Evolutionary conservation across 2,329 filamentous ascomycete species (phyloP), one percentile per base, ranked within the genome.

Genomic region (Cucurbitaria berberidis): DNA sequence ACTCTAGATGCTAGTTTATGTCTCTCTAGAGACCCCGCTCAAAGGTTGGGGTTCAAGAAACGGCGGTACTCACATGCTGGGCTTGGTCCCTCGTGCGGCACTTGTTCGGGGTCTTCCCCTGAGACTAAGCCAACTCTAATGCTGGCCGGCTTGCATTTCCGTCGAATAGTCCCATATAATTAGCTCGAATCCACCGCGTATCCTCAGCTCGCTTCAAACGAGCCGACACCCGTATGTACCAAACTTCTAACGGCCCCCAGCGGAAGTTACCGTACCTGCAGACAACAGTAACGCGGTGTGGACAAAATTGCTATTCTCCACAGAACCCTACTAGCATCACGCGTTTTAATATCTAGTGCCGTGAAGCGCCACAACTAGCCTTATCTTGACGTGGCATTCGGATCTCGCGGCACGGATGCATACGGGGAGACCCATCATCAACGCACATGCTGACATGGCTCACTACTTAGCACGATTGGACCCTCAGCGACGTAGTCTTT

Each of bases 401-500:
- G 60, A 53, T 46, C 41, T 15, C 16, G 52, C 60, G 60, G 60
- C 60, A 60, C 45, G 32, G 29, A n/a, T 59, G 48, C 48, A 57
- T 55, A 27, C 35, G 18, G 29, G 36, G 35, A 50, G 43, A 50
- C 45, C 38, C n/a, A n/a, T n/a, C n/a, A n/a, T 39, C 41, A 60
- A 49, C 34, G 53, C 54, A 53, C 45, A 24, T 45, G 39, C n/a
- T 45, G 27, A n/a, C 43, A 22, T 27, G 9, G 5, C 13, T 13
- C 38, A 27, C 38, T 42, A 27, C 15, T 3, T 13, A 29, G 29
- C 26, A 13, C 29, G 30, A 10, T 41, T n/a, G 16, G n/a, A 16
- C 15, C 16, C 5, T 24, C 11, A 27, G n/a, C 40, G 29, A 11
- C 21, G 5, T 18, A 3, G 13, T 18, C 15, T 42, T 18, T 19